Percentiles rank a stretch among this genome's conserved stretches.
These are phyloP conservation scores for Eutypa lata DNA, from an alignment of 2,329 filamentous ascomycete species.

Conservation along the genomic window DNA sequence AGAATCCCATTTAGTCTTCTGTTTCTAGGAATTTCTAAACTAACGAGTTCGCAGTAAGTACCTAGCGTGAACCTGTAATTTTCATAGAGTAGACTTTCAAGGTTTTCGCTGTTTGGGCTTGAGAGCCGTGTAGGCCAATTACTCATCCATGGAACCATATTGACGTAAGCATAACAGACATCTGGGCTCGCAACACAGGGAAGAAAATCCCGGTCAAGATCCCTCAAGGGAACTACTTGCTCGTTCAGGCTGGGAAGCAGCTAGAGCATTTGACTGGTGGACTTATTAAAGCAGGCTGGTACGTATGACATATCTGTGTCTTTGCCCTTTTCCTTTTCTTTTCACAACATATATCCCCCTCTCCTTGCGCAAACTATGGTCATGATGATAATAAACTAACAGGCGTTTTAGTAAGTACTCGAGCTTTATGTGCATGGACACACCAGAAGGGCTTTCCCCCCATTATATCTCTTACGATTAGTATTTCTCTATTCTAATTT, in stretches of 20 bases:
- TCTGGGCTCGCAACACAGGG: slow-evolving; percentile 63
- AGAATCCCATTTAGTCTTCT: neutral
- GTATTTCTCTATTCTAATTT: too few species aligned
- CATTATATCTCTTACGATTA: too few species aligned
- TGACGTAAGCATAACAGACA: slow-evolving; percentile 28
- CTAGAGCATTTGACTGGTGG: slow-evolving; percentile 60
- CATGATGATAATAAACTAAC: neutral
- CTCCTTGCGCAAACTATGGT: neutral
- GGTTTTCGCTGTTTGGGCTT: too few species aligned
- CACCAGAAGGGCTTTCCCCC: too few species aligned
- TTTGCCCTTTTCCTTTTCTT: too few species aligned
- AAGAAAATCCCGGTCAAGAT: slow-evolving; percentile 57
- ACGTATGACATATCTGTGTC: neutral
- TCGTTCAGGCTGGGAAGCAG: slow-evolving; percentile 62
- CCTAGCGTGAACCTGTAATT: neutral
- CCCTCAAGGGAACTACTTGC: slow-evolving; percentile 53
- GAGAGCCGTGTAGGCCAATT: too few species aligned
- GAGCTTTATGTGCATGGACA: neutral
- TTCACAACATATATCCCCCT: too few species aligned
- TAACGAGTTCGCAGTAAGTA: neutral
- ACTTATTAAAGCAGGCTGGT: slow-evolving; percentile 55
- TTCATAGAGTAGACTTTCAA: neutral
- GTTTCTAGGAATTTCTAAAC: neutral
- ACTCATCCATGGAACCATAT: neutral
- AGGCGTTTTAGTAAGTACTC: neutral